phyloP scores from a whole-genome alignment of 1,284 basidiomycete genomes.

The Fistulinella cinereoalba region DNA sequence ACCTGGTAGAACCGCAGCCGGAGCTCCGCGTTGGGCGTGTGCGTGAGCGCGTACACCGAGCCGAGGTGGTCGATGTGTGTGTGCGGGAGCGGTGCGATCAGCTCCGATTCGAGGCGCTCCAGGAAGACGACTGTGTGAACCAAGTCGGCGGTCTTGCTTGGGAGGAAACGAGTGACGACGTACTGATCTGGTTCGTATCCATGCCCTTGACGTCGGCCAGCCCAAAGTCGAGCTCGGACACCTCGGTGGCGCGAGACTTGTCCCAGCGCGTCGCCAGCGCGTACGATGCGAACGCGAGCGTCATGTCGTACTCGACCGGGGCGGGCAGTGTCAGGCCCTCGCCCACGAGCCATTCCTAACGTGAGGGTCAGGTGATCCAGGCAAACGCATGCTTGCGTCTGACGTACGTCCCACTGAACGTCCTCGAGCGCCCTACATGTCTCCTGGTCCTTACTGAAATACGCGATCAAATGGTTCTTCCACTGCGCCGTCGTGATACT shows the following conservation, averaged over 20 bases:
- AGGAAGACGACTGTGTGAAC: constrained; percentile 63
- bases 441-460: constrained; percentile 63
- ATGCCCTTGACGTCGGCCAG: constrained; percentile 54
- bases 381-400: neutral
- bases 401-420: constrained; percentile 76
- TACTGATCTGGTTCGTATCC: constrained; percentile 68
- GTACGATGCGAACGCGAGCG: constrained; percentile 71
- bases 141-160: neutral
- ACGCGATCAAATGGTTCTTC: constrained; percentile 83
- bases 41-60: constrained; percentile 49
- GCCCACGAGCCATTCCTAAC: constrained; percentile 79
- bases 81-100: constrained; percentile 51
- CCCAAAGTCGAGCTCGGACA: constrained; percentile 50
- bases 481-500: constrained; percentile 89
- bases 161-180: constrained; percentile 9
- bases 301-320: constrained; percentile 79
- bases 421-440: constrained; percentile 63
- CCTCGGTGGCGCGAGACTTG: constrained; percentile 49
- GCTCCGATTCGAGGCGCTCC: constrained; percentile 54
- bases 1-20: constrained; percentile 70
- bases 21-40: constrained; percentile 67
- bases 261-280: constrained; percentile 79
- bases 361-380: neutral
- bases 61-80: constrained; percentile 56
- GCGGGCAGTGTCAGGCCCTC: constrained; percentile 79